Base-by-base conservation (phyloP, 2,329 filamentous ascomycete genomes). In the Pseudocercospora eumusae region DNA sequence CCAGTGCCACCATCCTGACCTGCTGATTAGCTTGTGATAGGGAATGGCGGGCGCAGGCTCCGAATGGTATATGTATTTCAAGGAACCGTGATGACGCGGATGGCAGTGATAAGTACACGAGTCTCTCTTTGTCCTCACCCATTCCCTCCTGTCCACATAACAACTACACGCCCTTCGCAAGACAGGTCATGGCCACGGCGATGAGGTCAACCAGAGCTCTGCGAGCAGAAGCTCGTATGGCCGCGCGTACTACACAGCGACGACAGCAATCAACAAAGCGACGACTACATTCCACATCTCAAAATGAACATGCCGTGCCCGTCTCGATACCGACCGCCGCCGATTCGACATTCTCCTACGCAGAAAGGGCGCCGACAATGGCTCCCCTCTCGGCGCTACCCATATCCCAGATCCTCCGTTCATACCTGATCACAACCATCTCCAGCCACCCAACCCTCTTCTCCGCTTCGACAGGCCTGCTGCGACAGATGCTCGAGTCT, bases 391-490 rank as follows among this genome's bases (percentile, higher is more conserved):
- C 87, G 0, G 82, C 89, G 44, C 81, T 92, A 36, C 88, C 90
- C 0, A 78, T 91, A 2, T 81, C 80, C 61, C 86, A 85, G 61
- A 80, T 93, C 40, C 75, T 92, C 18, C 86, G 90, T 62, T 90
- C 88, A 8, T 83, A 91, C 60, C 80, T 85, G 66, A 89, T 89
- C 58, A 89, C 85, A 5, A 82, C 83, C 36, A 83, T 92, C 64
- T 92, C 90, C 0, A 90, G 88, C 1, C 91, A 88, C 1, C 86
- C 79, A 0, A 60, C 88, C 4, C 84, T 96, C 4, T 84, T 96
- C 1, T 79, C 80, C 1, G 87, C 90, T 0, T 92, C 89, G 7
- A 81, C 95, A 52, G 81, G 81, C 57, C 75, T 89, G 62, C 88
- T 96, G 77, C 84, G 82, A 6, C 74, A 83, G 21, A 83, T 96